Base-by-base conservation (phyloP, 2,329 filamentous ascomycete species). In the Penicillium sp. region DNA sequence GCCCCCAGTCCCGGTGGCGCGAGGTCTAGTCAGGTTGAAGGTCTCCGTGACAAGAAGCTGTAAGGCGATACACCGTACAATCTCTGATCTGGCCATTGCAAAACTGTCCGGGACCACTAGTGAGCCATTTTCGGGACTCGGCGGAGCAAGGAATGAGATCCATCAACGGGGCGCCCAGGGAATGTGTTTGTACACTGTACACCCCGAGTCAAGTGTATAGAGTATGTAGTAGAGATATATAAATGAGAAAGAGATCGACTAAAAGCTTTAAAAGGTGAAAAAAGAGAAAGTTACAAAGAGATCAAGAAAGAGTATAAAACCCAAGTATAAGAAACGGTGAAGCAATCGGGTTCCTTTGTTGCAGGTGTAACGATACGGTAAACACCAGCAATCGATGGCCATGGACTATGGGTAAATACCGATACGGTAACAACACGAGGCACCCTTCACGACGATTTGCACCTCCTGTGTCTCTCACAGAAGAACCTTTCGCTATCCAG, bases 111-210 rank as follows among this genome's bases (percentile, higher is more conserved):
- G 31, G 9, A 11, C 31, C 31, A 34, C 31, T 24, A 24, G 40
- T 51, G 50, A 51, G 47, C 46, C 37, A 52, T 45, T 51, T 52
- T 55, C 55, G 55, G 55, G 55, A 57, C 31, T 29, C 49, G 39
- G 53, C 55, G 55, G 55, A 47, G 41, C 29, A 24, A 42, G 49
- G 49, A 56, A 56, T 54, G 55, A 54, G 54, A 56, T 57, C 53
- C 48, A 44, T 55, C 50, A 37, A 48, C 47, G 46, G 46, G 37
- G 49, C 24, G 24, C 9, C 9, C 46, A 52, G 49, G 49, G 45
- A 26, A 45, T 40, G n/a, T 24, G 20, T 24, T 14, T 23, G 20
- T 20, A 20, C 18, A 11, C 35, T n/a, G 18, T 23, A 22, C 34
- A 23, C 34, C 8, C 31, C n/a, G 14, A 11, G 6, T 10, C 20